Evolutionary conservation across 1,284 basidiomycete species (phyloP).

Genomic region (Rhizoctonia solani): DNA sequence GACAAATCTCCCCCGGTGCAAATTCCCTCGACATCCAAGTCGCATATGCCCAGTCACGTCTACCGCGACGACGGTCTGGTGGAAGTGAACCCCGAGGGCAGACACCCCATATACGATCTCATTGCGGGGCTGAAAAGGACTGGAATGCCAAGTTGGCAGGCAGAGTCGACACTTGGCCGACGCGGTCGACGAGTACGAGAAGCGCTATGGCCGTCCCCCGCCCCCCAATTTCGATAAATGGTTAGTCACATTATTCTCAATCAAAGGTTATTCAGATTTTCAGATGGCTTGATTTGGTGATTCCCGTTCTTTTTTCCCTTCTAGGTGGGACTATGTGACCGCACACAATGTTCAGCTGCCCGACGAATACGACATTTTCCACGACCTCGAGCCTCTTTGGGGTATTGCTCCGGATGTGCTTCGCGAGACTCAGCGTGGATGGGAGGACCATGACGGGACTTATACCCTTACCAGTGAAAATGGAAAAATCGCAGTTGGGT

Average conservation of each 20-base stretch:
- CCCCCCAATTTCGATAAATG: constrained; percentile 59
- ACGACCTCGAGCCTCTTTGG: constrained; percentile 60
- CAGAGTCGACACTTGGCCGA: constrained; percentile 48
- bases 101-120: constrained; percentile 49
- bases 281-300: too few species aligned
- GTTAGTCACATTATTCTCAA: constrained; percentile 40
- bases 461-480: constrained; percentile 47
- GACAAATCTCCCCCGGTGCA: neutral
- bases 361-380: constrained; percentile 62
- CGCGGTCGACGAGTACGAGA: constrained; percentile 55
- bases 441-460: constrained; percentile 46
- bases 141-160: constrained; percentile 48
- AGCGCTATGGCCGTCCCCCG: constrained; percentile 55
- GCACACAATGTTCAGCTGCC: constrained; percentile 59
- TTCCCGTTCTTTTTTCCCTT: too few species aligned
- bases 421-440: constrained; percentile 42
- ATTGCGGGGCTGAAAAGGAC: constrained; percentile 44
- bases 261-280: neutral
- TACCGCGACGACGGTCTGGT: constrained; percentile 44
- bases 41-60: constrained; percentile 38
- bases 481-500: constrained; percentile 39
- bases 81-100: constrained; percentile 43
- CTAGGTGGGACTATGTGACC: constrained; percentile 62
- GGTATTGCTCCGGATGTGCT: constrained; percentile 56
- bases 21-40: neutral